Conservation (phyloP, 1,284 basidiomycete genomes). For the Puccinia polysora region DNA sequence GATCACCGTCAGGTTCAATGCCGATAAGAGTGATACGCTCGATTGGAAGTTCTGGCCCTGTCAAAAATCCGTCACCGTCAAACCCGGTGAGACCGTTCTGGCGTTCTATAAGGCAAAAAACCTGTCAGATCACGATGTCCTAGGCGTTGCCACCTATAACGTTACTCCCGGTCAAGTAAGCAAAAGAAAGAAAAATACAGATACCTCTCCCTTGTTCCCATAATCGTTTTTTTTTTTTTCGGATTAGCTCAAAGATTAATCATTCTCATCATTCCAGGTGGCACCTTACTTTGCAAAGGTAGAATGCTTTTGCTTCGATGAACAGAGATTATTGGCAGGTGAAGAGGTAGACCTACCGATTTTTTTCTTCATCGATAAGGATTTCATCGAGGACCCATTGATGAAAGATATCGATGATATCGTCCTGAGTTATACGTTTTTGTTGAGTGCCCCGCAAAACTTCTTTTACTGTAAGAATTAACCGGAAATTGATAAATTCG, state of each 20-base stretch:
- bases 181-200: no score
- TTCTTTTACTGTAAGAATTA: background rate
- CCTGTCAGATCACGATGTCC: slow-evolving; percentile 74
- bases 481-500: no score
- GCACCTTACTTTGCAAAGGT: slow-evolving; percentile 99
- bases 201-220: background rate
- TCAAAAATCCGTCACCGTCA: slow-evolving; percentile 80
- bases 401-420: slow-evolving; percentile 83
- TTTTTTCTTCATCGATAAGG: slow-evolving; percentile 97
- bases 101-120: slow-evolving; percentile 97
- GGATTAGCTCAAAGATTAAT: background rate
- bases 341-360: slow-evolving; percentile 98
- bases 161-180: slow-evolving; percentile 82
- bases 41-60: slow-evolving; percentile 91
- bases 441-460: slow-evolving; percentile 52
- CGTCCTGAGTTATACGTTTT: slow-evolving; percentile 95
- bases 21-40: slow-evolving; percentile 78
- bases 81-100: slow-evolving; percentile 91
- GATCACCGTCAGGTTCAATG: slow-evolving; percentile 93
- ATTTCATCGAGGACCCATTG: slow-evolving; percentile 66
- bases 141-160: slow-evolving; percentile 98
- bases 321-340: slow-evolving; percentile 86
- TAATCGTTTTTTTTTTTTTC: background rate
- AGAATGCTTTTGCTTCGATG: slow-evolving; percentile 99
- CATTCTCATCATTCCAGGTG: slow-evolving; percentile 59